These are phyloP conservation scores for Aspergillus brasiliensis DNA, from an alignment of 2,329 filamentous ascomycete species.

Conservation along the genomic window DNA sequence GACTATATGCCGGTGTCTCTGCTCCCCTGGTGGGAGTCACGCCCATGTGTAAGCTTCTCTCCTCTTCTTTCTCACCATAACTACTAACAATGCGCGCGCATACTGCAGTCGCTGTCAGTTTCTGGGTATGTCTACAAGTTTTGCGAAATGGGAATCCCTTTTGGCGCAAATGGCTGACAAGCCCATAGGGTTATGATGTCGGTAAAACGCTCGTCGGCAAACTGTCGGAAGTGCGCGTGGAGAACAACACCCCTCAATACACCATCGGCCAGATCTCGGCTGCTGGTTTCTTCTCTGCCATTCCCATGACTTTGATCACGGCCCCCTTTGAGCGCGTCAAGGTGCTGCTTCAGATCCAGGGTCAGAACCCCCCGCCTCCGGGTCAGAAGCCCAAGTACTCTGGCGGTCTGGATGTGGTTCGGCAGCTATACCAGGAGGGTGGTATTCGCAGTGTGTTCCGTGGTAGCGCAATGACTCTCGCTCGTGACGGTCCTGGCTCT, in stretches of 20 bases:
- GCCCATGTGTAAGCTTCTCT: conserved; percentile 82
- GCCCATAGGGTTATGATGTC: conserved; percentile 86
- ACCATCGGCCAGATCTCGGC: conserved; percentile 84
- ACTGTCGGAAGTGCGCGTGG: conserved; percentile 62
- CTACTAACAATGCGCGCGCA: conserved; percentile 4
- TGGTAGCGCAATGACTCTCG: conserved; percentile 85
- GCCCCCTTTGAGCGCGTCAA: conserved; percentile 98
- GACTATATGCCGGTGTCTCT: conserved; percentile 94
- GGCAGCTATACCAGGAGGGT: conserved; percentile 88
- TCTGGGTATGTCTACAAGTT: conserved; percentile 55
- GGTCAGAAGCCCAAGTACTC: conserved; percentile 92
- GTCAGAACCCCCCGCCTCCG: conserved; percentile 79
- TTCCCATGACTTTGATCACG: conserved; percentile 98
- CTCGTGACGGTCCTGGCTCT: conserved; percentile 87
- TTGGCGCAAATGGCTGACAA: conserved; percentile 18
- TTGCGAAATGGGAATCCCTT: not conserved
- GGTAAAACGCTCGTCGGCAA: conserved; percentile 83
- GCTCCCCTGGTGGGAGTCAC: conserved; percentile 94
- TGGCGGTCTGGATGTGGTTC: conserved; percentile 85
- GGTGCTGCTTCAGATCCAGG: conserved; percentile 96
- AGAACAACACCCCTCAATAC: conserved; percentile 66
- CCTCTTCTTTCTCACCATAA: not conserved
- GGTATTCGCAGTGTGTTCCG: conserved; percentile 91
- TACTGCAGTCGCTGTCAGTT: conserved; percentile 62
- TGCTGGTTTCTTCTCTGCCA: conserved; percentile 95